Evolutionary conservation across 2,329 filamentous ascomycete genomes (phyloP), one percentile per base, ranked within the genome.

Genomic region (Verticillium zaregamsianum): DNA sequence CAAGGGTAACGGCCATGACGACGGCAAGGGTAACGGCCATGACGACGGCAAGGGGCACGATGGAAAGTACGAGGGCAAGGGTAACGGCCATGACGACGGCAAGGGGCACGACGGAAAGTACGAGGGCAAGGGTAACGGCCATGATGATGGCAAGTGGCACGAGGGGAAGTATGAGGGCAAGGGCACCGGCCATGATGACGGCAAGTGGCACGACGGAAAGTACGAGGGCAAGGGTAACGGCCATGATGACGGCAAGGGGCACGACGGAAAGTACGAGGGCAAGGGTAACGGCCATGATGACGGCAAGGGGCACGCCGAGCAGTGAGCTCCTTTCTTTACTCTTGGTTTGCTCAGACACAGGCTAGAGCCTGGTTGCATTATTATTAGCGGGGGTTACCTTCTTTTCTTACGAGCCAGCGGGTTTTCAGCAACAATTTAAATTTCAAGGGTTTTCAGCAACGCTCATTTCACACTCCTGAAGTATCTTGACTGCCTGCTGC

Each of bases 151-250:
- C 33, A 52, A 14, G 1, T 64, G 63, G 63, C 15, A 59, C 32
- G 28, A 39, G 12, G 62, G 62, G 2, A 64, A 64, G 57, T 64
- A 64, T 54, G 61, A 62, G 39, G 63, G 63, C 15, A 31, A 23
- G 14, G 59, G 61, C 31, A 63, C 61, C 11, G 25, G 23, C 14
- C 58, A 40, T 14, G 61, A 64, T 49, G 59, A 64, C 56, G 63
- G 63, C 11, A 49, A 60, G 33, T 64, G 59, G 54, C 8, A 52
- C 33, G 14, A 17, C 6, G 61, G 59, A 11, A 61, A 63, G 57
- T 63, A 61, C 28, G 62, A 63, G n/a, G 59, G 59, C 17, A 23
- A 11, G 2, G 59, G 61, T 23, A 63, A 59, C 11, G 32, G 31
- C 14, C 59, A 39, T 17, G 61, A 64, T 49, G 59, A 64, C 56